phyloP scores from a whole-genome alignment of 257 asterid species.

The Osmanthus fragrans region DNA sequence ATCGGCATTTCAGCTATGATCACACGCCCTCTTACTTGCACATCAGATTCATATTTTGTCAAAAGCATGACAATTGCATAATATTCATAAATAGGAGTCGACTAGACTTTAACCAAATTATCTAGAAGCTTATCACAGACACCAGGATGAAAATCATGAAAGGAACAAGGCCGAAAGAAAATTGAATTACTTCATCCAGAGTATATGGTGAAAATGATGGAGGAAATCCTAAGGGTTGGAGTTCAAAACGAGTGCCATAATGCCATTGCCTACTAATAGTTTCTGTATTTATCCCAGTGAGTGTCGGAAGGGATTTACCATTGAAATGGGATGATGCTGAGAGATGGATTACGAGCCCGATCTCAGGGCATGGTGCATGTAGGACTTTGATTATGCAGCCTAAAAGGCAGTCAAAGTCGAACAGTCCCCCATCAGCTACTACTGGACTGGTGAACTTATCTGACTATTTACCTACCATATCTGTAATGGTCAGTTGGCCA shows the following conservation, averaged over 20 bases:
- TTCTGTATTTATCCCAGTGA: conserved; percentile 71
- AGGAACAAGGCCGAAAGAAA: too few relatives aligned
- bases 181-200: conserved; percentile 39
- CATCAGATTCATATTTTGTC: too few relatives aligned
- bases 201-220: conserved; percentile 37
- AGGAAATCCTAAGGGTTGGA: conserved; percentile 61
- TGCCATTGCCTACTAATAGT: conserved; percentile 47
- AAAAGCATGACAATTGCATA: too few relatives aligned
- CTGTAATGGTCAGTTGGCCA: conserved; percentile 11
- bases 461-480: too few relatives aligned
- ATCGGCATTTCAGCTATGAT: too few relatives aligned
- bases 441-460: too few relatives aligned
- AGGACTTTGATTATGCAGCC: conserved; percentile 39
- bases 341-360: conserved; percentile 90
- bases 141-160: too few relatives aligned
- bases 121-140: too few relatives aligned
- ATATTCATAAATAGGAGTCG: too few relatives aligned
- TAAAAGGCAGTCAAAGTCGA: conserved; percentile 60
- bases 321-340: conserved; percentile 99
- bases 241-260: conserved; percentile 69
- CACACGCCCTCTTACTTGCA: too few relatives aligned
- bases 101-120: too few relatives aligned
- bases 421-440: conserved; percentile 30
- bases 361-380: conserved; percentile 53
- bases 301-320: conserved; percentile 74